Percentiles rank a stretch among this genome's conserved stretches.
Evolutionary conservation across 768 basidiomycete genomes (phyloP).

Genomic region (Suillus luteus): DNA sequence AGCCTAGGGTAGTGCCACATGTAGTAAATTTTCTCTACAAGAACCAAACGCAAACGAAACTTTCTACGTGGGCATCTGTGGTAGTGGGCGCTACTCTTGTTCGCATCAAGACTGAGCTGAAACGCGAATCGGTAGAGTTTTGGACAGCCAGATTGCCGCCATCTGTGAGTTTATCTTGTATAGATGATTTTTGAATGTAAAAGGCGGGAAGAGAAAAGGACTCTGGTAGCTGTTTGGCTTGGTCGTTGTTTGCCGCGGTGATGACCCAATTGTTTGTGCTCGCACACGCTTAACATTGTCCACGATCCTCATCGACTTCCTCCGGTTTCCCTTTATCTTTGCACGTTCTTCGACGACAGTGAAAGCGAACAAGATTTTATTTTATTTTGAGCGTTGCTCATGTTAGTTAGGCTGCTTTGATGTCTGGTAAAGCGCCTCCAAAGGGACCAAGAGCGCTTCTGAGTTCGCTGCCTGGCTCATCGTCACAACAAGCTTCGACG

Average conservation of each 20-base stretch:
- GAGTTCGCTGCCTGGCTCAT: slow-evolving; percentile 40
- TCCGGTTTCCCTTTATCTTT: slow-evolving; percentile 14
- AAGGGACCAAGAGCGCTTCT: slow-evolving; percentile 71
- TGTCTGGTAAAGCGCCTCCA: slow-evolving; percentile 82
- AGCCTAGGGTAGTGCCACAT: slow-evolving; percentile 1
- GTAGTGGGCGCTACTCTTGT: slow-evolving; percentile 6
- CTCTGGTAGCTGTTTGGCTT: slow-evolving; percentile 1
- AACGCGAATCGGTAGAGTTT: neutral
- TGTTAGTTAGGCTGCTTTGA: slow-evolving; percentile 32
- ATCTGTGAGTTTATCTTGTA: neutral
- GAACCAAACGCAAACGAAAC: slow-evolving; percentile 9
- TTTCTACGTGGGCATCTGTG: slow-evolving; percentile 9
- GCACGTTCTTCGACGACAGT: slow-evolving; percentile 15
- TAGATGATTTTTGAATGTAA: slow-evolving; percentile 3
- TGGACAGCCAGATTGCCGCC: neutral
- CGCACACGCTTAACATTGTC: slow-evolving; percentile 8
- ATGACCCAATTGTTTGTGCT: slow-evolving; percentile 14
- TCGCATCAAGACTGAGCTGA: neutral
- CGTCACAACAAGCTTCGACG: slow-evolving; percentile 33
- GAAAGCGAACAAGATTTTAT: slow-evolving; percentile 7
- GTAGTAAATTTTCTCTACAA: slow-evolving; percentile 8
- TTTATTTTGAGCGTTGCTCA: slow-evolving; percentile 11
- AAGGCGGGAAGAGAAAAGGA: slow-evolving; percentile 2
- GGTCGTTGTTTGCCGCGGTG: slow-evolving; percentile 9
- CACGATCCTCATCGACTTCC: slow-evolving; percentile 17